Base-by-base conservation (phyloP, 768 basidiomycete species). In the Dioszegia aurantiaca region DNA sequence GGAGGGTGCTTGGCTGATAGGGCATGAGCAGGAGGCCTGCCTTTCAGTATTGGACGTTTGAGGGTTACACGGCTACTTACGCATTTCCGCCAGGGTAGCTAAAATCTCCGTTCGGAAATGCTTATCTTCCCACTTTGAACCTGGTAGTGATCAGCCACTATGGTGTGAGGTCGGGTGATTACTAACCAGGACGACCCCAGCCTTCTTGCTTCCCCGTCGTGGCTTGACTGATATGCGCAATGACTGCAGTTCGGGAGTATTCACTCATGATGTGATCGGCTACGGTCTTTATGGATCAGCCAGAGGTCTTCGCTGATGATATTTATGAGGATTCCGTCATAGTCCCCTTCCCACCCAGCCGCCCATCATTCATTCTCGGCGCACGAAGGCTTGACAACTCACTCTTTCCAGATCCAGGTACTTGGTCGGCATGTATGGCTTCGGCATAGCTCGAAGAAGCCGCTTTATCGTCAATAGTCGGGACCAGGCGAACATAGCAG, bases 351-450 rank as follows among this genome's bases (percentile, higher is more conserved):
- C n/a, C n/a, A n/a, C n/a, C n/a, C n/a, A 8, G 27, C 14, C 44
- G 14, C 44, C 16, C 4, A 42, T 9, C 54, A 39, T 11, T 52
- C 40, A n/a, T 28, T 31, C 54, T 41, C 51, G 31, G n/a, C 14
- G 23, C 31, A 41, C 4, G 52, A 4, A 26, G 41, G 31, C 23
- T 17, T 14, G 9, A 16, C 11, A 17, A 64, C 73, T 49, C 21
- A 74, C 74, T 49, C 67, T 69, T 1, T 71, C 69, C 5, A 77
- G 46, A 58, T 77, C 76, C 11, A 74, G 64, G 27, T 62, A 53
- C 42, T 77, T 77, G 11, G 63, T 73, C 14, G 76, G 76, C 52
- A 77, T 70, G 51, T 76, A 77, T 11, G 74, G 74, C 57, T 73
- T 77, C 24, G 76, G 76, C 64, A 77, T 77, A 2, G 74, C 68